Percentiles rank a stretch among this genome's conserved stretches.
Evolutionary conservation across 495 filamentous ascomycete genomes (phyloP).

Genomic region (Jackrogersella multiformis): DNA sequence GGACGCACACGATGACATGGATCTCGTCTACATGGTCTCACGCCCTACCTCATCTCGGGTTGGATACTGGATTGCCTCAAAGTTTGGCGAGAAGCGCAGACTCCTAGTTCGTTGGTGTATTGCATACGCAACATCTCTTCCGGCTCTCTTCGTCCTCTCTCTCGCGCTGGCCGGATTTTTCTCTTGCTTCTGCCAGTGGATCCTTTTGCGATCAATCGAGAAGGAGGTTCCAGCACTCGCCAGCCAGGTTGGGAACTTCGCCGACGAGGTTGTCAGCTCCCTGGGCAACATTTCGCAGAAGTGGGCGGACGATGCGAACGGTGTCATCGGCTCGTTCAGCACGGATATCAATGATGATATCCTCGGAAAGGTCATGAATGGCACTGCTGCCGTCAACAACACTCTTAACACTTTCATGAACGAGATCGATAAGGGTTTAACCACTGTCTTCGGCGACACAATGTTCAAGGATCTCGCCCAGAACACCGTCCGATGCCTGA

Average conservation of each 20-base stretch:
- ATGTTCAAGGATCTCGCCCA: constrained; percentile 75
- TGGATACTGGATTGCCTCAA: constrained; percentile 76
- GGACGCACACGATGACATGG: constrained; percentile 77
- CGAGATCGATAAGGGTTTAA: constrained; percentile 74
- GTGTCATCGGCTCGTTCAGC: constrained; percentile 72
- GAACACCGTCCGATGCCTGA: constrained; percentile 77
- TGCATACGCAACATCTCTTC: constrained; percentile 83
- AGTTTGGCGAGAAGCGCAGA: constrained; percentile 73
- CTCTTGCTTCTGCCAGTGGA: constrained; percentile 83
- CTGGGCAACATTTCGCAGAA: constrained; percentile 76
- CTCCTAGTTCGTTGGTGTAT: constrained; percentile 83
- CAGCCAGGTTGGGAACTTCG: constrained; percentile 80
- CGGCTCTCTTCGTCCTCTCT: constrained; percentile 87
- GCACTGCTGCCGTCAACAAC: constrained; percentile 80
- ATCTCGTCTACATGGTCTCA: constrained; percentile 87
- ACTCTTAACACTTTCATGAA: constrained; percentile 85
- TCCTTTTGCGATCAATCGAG: constrained; percentile 76
- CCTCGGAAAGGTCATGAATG: constrained; percentile 87
- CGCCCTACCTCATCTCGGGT: constrained; percentile 74
- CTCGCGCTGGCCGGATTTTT: constrained; percentile 87
- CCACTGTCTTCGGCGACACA: constrained; percentile 81
- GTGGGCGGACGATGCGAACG: constrained; percentile 83
- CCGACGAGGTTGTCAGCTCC: constrained; percentile 76
- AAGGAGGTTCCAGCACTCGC: constrained; percentile 80
- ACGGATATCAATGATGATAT: constrained; percentile 81